Conservation (phyloP, 2,329 filamentous ascomycete genomes). For the Apiospora arundinis region DNA sequence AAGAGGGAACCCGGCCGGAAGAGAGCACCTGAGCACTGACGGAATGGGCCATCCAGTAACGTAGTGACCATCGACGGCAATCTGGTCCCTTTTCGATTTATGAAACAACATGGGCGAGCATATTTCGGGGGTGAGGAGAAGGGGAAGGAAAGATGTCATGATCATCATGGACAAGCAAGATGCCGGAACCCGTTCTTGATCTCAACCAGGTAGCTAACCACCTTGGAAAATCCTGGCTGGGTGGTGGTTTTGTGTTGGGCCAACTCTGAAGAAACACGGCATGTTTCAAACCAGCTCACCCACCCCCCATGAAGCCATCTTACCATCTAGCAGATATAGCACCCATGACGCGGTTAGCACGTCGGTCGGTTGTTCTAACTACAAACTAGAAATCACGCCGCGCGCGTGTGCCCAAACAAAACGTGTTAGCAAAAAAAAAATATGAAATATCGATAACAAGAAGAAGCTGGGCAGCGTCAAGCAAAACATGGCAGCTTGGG, state of each 20-base stretch:
- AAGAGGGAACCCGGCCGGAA: not conserved
- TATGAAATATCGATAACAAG: not conserved
- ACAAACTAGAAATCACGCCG: not conserved
- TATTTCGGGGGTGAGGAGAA: not conserved
- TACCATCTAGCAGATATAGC: not conserved
- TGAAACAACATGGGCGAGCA: conserved; percentile 4
- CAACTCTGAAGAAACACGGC: conserved; percentile 5
- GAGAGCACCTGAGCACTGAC: not conserved
- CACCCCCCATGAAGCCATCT: conserved; percentile 4
- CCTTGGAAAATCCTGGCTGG: not conserved
- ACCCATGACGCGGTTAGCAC: not conserved
- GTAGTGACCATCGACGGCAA: not conserved
- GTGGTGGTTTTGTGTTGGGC: not conserved
- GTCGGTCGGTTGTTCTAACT: not conserved
- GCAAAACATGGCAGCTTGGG: not conserved
- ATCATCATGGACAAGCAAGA: not conserved
- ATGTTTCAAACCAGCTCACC: not conserved
- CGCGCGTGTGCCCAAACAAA: not conserved
- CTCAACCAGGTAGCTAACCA: not conserved
- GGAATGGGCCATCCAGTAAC: too few relatives aligned
- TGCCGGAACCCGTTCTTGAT: not conserved
- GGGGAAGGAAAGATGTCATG: not conserved
- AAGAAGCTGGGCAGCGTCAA: not conserved
- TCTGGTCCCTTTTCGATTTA: not conserved
- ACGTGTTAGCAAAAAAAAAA: not conserved